Conservation (phyloP, 495 filamentous ascomycete genomes). For the Aspergillus biplanus region DNA sequence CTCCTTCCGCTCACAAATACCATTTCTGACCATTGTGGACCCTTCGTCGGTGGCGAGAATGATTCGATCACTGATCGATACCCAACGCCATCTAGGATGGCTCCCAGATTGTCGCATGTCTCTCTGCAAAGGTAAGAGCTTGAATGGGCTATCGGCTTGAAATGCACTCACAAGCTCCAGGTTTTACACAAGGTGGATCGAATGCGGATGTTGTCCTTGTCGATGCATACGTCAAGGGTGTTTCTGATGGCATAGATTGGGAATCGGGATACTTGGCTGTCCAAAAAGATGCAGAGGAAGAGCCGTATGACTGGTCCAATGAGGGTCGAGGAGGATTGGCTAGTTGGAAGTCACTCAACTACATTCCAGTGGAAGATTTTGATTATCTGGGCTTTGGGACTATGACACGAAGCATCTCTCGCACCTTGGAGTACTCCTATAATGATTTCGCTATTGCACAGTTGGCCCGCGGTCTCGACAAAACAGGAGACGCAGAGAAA, state of each 20-base stretch:
- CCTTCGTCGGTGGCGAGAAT: conserved; percentile 64
- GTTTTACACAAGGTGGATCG: conserved; percentile 70
- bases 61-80: conserved; percentile 72
- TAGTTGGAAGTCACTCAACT: conserved; percentile 69
- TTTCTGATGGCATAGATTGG: conserved; percentile 67
- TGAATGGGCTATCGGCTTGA: not conserved
- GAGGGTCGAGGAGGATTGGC: conserved; percentile 75
- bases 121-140: conserved; percentile 64
- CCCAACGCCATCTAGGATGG: conserved; percentile 70
- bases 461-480: conserved; percentile 58
- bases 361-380: conserved; percentile 71
- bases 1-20: conserved; percentile 65
- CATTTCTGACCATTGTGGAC: conserved; percentile 69
- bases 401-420: conserved; percentile 68
- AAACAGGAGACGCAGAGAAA: conserved; percentile 55
- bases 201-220: conserved; percentile 77
- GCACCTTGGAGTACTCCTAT: conserved; percentile 71
- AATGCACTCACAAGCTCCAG: conserved; percentile 22
- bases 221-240: conserved; percentile 74
- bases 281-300: conserved; percentile 67
- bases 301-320: conserved; percentile 68
- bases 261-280: conserved; percentile 68
- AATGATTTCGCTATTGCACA: conserved; percentile 70
- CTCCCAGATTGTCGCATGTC: conserved; percentile 69
- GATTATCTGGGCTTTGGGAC: conserved; percentile 74